Percentiles rank a stretch among this genome's conserved stretches.
These are phyloP conservation scores for Quercus mongolica DNA, from an alignment of 306 rosid species.

Conservation along the genomic window DNA sequence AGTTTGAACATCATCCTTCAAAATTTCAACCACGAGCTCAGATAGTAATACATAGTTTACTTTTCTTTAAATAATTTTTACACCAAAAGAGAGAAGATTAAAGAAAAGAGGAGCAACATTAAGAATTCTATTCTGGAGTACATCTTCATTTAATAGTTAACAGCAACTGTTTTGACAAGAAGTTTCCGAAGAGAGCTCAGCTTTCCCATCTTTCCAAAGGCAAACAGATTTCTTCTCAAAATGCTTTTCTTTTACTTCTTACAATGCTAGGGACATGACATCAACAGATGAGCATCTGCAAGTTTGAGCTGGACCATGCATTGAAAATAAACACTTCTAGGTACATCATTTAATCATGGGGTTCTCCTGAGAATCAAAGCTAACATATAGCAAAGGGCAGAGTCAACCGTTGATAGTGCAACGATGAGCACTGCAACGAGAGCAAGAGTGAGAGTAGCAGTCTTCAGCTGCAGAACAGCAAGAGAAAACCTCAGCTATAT, in stretches of 20 bases:
- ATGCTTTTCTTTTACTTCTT: not conserved
- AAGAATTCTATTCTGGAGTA: not conserved
- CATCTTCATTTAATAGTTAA: not conserved
- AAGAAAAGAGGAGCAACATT: not conserved
- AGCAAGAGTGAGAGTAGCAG: constrained; percentile 74
- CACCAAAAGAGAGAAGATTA: not conserved
- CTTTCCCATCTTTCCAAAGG: not conserved
- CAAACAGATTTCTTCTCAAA: not conserved
- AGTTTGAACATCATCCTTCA: not conserved
- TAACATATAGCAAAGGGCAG: constrained; percentile 64
- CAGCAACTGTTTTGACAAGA: not conserved
- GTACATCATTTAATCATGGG: constrained; percentile 12
- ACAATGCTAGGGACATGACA: not conserved
- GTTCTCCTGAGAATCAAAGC: constrained; percentile 56
- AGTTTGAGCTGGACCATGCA: not conserved
- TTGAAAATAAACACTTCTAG: not conserved
- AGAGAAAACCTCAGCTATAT: not conserved
- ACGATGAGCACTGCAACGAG: constrained; percentile 75
- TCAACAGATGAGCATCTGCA: not conserved
- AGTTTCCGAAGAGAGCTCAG: not conserved
- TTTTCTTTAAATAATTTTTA: not conserved
- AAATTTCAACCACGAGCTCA: not conserved
- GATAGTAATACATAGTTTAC: not conserved
- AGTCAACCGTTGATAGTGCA: constrained; percentile 72
- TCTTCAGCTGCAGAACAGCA: constrained; percentile 64